phyloP scores from a whole-genome alignment of 495 filamentous ascomycete genomes.

The Tuber magnatum region DNA sequence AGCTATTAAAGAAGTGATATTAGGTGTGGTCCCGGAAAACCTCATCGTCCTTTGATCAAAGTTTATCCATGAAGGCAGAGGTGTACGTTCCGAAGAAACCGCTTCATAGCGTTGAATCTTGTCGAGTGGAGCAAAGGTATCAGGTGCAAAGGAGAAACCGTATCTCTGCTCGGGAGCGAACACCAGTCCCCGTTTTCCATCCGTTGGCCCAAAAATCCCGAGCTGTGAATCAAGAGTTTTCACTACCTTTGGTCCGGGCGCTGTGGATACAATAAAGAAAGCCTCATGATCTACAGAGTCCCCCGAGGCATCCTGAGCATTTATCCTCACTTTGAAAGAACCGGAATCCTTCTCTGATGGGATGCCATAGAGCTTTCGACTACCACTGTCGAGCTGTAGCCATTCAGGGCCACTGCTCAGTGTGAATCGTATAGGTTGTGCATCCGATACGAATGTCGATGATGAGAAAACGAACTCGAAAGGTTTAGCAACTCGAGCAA shows the following conservation, averaged over 20 bases:
- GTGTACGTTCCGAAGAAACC: conserved; percentile 65
- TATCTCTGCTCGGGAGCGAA: conserved; percentile 29
- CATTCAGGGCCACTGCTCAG: conserved; percentile 55
- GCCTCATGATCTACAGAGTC: conserved; percentile 48
- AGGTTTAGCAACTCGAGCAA: conserved; percentile 54
- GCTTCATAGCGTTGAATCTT: conserved; percentile 58
- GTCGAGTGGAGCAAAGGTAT: conserved; percentile 27
- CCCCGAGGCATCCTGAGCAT: conserved; percentile 50
- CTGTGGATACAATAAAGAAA: conserved; percentile 51
- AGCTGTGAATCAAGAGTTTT: conserved; percentile 49
- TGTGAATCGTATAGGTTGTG: conserved; percentile 51
- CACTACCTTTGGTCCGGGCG: conserved; percentile 49
- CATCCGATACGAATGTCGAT: conserved; percentile 55
- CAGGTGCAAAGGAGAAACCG: conserved; percentile 31
- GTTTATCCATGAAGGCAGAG: conserved; percentile 76
- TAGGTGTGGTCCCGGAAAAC: conserved; percentile 69
- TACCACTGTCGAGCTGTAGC: conserved; percentile 55
- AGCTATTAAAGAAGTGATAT: conserved; percentile 53
- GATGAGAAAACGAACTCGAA: conserved; percentile 58
- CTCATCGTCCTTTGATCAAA: conserved; percentile 60
- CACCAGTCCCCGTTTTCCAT: conserved; percentile 28
- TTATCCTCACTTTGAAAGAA: conserved; percentile 48
- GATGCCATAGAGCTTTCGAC: conserved; percentile 55
- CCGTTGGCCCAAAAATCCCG: conserved; percentile 41
- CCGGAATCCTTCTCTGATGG: conserved; percentile 51